Evolutionary conservation across 2,329 filamentous ascomycete species (phyloP).

Genomic region (Alternaria angustiovoidea): DNA sequence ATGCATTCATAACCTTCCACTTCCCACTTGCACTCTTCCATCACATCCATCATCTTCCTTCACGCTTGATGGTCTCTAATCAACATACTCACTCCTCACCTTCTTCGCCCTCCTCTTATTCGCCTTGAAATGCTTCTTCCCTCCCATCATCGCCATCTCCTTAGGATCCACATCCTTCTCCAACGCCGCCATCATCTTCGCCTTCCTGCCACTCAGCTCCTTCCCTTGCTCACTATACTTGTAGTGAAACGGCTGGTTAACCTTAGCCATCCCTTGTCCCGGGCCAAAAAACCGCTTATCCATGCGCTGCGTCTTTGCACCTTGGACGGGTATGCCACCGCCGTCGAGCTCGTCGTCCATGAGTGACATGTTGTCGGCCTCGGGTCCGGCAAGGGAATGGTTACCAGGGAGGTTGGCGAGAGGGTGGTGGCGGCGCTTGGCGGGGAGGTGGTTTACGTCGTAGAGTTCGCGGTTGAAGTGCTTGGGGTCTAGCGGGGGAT

Average conservation of each 20-base stretch:
- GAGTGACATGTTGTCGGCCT: conserved; percentile 49
- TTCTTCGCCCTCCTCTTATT: conserved; percentile 69
- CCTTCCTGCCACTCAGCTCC: conserved; percentile 82
- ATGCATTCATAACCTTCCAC: conserved; percentile 12
- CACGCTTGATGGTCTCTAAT: not conserved
- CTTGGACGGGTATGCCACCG: conserved; percentile 54
- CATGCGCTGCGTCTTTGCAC: conserved; percentile 76
- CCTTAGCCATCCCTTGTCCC: conserved; percentile 66
- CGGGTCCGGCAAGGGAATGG: conserved; percentile 38
- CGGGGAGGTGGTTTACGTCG: conserved; percentile 80
- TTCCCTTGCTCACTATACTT: conserved; percentile 90
- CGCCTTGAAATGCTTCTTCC: conserved; percentile 97
- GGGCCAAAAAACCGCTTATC: conserved; percentile 90
- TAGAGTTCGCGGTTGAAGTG: conserved; percentile 93
- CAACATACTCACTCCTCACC: conserved; percentile 53
- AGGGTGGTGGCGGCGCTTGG: conserved; percentile 73
- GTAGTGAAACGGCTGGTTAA: conserved; percentile 85
- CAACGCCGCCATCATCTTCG: conserved; percentile 78
- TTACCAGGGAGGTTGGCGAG: conserved; percentile 60
- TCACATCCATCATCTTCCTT: too few species aligned
- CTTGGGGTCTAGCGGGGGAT: conserved; percentile 69
- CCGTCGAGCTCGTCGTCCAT: conserved; percentile 60
- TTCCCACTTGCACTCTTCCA: too few species aligned
- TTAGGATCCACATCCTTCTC: conserved; percentile 85
- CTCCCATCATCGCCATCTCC: conserved; percentile 71